phyloP scores from a whole-genome alignment of 768 basidiomycete genomes.

The Rhizopogon salebrosus region DNA sequence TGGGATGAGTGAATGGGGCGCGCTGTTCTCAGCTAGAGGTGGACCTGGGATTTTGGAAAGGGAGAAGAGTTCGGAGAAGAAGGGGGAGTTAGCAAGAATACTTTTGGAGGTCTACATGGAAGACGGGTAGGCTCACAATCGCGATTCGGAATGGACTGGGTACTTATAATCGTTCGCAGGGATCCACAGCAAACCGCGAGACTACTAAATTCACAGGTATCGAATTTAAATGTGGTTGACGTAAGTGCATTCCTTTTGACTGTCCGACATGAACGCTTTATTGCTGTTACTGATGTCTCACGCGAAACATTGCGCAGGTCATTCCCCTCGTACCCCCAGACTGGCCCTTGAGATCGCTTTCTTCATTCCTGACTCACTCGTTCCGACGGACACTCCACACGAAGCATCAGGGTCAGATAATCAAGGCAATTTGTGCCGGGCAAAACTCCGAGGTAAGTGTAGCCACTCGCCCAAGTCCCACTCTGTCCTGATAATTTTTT shows the following conservation, averaged over 20 bases:
- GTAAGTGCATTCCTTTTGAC: constrained; percentile 37
- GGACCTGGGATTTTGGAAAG: constrained; percentile 25
- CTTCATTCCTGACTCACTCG: constrained; percentile 75
- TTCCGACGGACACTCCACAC: constrained; percentile 72
- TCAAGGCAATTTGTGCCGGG: constrained; percentile 73
- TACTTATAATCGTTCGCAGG: constrained; percentile 28
- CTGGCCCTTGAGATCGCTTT: constrained; percentile 71
- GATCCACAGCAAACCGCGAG: constrained; percentile 55
- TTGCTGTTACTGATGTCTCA: neutral
- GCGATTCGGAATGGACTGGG: neutral
- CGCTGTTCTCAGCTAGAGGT: constrained; percentile 18
- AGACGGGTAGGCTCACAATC: constrained; percentile 48
- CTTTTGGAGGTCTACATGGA: constrained; percentile 81
- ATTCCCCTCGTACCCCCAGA: constrained; percentile 61
- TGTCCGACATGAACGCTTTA: neutral
- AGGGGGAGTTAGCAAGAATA: constrained; percentile 57
- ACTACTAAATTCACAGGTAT: constrained; percentile 75
- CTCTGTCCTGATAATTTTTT: neutral
- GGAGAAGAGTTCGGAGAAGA: constrained; percentile 44
- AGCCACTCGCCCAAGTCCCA: neutral
- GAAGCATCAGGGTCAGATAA: constrained; percentile 63
- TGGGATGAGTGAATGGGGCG: constrained; percentile 35
- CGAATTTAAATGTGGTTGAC: constrained; percentile 71
- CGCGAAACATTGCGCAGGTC: constrained; percentile 37
- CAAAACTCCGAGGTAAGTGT: constrained; percentile 66